These are phyloP conservation scores for Stemphylium lycopersici DNA, from an alignment of 2,329 filamentous ascomycete species.

Conservation along the genomic window DNA sequence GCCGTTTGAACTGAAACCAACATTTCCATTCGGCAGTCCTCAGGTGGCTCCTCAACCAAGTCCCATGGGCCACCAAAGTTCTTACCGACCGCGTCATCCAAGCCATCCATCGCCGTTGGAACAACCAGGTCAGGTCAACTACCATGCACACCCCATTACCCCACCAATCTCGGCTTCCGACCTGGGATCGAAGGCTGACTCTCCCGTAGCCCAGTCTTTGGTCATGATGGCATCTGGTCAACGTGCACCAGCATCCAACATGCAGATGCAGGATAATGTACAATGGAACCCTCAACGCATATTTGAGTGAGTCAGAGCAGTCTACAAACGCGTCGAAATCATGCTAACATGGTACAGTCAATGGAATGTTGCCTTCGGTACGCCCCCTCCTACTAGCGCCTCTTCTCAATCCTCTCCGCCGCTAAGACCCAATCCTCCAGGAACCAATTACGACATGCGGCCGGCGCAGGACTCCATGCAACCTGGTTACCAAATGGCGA, in stretches of 20 bases:
- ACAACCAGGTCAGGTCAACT: slow-evolving; percentile 67
- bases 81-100: slow-evolving; percentile 59
- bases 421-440: slow-evolving; percentile 51
- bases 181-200: slow-evolving; percentile 78
- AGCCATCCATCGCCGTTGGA: slow-evolving; percentile 57
- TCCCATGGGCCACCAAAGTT: slow-evolving; percentile 61
- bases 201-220: slow-evolving; percentile 73
- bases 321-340: neutral
- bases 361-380: slow-evolving; percentile 95
- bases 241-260: slow-evolving; percentile 57
- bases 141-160: slow-evolving; percentile 72
- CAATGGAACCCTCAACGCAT: slow-evolving; percentile 86
- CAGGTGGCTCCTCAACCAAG: slow-evolving; percentile 66
- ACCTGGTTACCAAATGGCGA: slow-evolving; percentile 43
- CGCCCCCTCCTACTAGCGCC: slow-evolving; percentile 54
- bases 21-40: slow-evolving; percentile 86
- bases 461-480: slow-evolving; percentile 43
- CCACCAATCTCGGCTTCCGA: slow-evolving; percentile 77
- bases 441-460: slow-evolving; percentile 47
- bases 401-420: slow-evolving; percentile 53
- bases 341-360: slow-evolving; percentile 63
- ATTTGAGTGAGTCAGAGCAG: slow-evolving; percentile 74
- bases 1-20: slow-evolving; percentile 86
- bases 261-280: slow-evolving; percentile 67
- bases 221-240: slow-evolving; percentile 70